Evolutionary conservation across 192 early-diverging fungal genomes (phyloP).

Genomic region (Oehlia diaphana): DNA sequence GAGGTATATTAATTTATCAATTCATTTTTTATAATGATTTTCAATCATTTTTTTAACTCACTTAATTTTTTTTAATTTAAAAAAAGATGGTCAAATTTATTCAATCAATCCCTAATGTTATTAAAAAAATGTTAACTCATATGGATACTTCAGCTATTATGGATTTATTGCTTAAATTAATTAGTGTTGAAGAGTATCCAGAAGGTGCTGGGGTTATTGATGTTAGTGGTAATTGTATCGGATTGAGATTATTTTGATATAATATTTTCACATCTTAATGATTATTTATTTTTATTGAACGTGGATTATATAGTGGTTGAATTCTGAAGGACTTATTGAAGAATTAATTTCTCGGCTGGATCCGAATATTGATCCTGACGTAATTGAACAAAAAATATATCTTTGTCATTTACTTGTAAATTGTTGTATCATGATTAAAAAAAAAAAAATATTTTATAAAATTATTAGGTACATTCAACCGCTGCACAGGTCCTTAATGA

Average conservation of each 20-base stretch:
- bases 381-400: constrained; percentile 30
- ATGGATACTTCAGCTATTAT: constrained; percentile 85
- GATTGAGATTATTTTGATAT: background rate
- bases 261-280: constrained; percentile 6
- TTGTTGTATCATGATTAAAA: background rate
- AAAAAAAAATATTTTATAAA: too few relatives aligned
- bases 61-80: background rate
- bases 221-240: constrained; percentile 43
- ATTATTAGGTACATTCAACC: constrained; percentile 66
- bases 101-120: constrained; percentile 71
- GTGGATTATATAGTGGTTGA: constrained; percentile 73
- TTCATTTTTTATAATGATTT: background rate
- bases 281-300: constrained; percentile 15
- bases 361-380: constrained; percentile 78
- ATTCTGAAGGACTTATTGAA: constrained; percentile 74
- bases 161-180: constrained; percentile 89
- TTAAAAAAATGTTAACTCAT: constrained; percentile 78
- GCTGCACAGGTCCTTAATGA: constrained; percentile 81
- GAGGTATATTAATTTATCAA: constrained; percentile 54
- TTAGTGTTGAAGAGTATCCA: constrained; percentile 88
- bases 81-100: constrained; percentile 86
- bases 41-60: background rate
- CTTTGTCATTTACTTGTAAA: background rate
- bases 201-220: constrained; percentile 84
- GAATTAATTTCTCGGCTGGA: constrained; percentile 78